Percentiles rank a stretch among this genome's conserved stretches.
Evolutionary conservation across 2,329 filamentous ascomycete genomes (phyloP).

Genomic region (Chaetomium sp.): DNA sequence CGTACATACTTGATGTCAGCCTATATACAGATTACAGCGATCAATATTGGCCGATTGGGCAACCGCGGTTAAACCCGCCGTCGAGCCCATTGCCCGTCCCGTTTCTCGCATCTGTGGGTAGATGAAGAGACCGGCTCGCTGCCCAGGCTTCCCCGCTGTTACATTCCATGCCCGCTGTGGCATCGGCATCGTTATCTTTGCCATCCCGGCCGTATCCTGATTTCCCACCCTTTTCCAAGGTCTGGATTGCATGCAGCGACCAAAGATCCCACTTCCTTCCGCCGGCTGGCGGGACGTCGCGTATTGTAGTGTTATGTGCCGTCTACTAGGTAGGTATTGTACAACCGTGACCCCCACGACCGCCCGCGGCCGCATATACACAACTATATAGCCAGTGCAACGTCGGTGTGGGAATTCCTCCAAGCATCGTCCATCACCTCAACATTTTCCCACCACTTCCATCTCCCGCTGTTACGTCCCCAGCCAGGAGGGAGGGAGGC

Average conservation of each 20-base stretch:
- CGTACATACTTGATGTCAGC: background rate
- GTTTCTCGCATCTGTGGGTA: background rate
- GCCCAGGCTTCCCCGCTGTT: background rate
- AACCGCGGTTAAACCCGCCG: background rate
- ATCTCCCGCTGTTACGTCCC: background rate
- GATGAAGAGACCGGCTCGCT: background rate
- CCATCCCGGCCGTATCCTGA: background rate
- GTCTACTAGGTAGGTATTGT: no score
- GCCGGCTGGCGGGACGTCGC: background rate
- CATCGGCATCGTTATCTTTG: background rate
- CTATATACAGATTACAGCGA: background rate
- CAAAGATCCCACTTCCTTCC: background rate
- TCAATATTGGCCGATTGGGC: background rate
- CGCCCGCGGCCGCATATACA: background rate
- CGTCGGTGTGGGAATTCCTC: conserved; percentile 13
- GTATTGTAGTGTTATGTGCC: background rate
- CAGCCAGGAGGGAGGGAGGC: no score
- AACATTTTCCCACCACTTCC: no score
- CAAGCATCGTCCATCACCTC: background rate
- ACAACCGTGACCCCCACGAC: conserved; percentile 4
- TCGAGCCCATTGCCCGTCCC: background rate
- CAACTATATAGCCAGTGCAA: conserved; percentile 10
- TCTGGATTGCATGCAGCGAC: background rate
- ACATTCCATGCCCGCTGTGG: background rate
- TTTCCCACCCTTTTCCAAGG: background rate